phyloP scores from a whole-genome alignment of 73 alveolate genomes.

The Halteria grandinella region DNA sequence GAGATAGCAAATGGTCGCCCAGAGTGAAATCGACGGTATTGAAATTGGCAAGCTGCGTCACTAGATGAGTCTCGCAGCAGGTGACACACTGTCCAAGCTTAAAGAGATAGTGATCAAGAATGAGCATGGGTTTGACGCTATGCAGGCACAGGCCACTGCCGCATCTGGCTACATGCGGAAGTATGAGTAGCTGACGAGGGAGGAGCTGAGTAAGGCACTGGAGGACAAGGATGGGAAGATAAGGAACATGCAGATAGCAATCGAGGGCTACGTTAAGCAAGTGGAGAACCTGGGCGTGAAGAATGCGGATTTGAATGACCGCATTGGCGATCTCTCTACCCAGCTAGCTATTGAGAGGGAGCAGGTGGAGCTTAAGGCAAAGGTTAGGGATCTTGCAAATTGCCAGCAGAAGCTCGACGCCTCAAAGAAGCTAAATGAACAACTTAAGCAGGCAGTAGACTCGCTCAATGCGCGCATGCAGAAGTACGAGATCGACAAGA shows the following conservation, averaged over 20 bases:
- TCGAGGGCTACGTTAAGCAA: not conserved
- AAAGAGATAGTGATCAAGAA: slow-evolving; percentile 49
- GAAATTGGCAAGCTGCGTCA: slow-evolving; percentile 69
- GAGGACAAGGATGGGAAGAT: slow-evolving; percentile 75
- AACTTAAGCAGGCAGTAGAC: slow-evolving; percentile 25
- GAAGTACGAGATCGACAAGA: slow-evolving; percentile 19
- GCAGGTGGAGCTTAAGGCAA: slow-evolving; percentile 11
- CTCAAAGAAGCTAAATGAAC: slow-evolving; percentile 59
- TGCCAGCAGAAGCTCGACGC: not conserved
- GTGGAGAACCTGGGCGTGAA: not conserved
- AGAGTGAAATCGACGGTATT: slow-evolving; percentile 69
- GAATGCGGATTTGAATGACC: slow-evolving; percentile 1
- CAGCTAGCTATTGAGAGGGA: slow-evolving; percentile 21
- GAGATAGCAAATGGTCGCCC: slow-evolving; percentile 64
- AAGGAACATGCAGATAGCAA: not conserved
- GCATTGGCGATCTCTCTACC: slow-evolving; percentile 10
- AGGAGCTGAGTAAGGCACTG: slow-evolving; percentile 68
- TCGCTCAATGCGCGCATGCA: slow-evolving; percentile 13
- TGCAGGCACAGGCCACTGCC: slow-evolving; percentile 49
- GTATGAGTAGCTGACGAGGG: slow-evolving; percentile 66
- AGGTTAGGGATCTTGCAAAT: not conserved
- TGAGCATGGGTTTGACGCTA: not conserved
- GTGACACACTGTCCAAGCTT: slow-evolving; percentile 65
- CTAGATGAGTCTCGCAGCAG: slow-evolving; percentile 67
- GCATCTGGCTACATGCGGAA: slow-evolving; percentile 52